phyloP scores from a whole-genome alignment of 2,329 filamentous ascomycete species.

The Fusarium sp. region DNA sequence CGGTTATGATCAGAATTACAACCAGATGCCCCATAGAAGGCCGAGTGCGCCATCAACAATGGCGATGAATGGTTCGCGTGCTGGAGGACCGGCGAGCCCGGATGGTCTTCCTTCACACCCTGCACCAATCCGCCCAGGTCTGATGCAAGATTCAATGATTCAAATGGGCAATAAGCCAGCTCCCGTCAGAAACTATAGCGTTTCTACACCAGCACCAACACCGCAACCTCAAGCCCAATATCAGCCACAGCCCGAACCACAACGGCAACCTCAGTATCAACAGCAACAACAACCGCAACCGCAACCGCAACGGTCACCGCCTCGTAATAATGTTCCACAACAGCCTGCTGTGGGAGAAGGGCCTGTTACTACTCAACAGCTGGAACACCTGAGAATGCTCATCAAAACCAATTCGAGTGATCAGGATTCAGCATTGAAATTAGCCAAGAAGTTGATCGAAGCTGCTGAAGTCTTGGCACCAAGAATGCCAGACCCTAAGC shows the following conservation, averaged over 20 bases:
- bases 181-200: constrained; percentile 68
- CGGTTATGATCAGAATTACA: constrained; percentile 45
- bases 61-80: constrained; percentile 27
- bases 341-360: constrained; percentile 50
- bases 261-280: constrained; percentile 49
- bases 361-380: constrained; percentile 80
- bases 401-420: constrained; percentile 81
- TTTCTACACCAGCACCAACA: constrained; percentile 56
- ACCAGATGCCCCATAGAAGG: constrained; percentile 47
- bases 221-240: constrained; percentile 13
- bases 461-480: constrained; percentile 81
- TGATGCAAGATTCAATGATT: constrained; percentile 70
- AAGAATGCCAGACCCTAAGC: constrained; percentile 74
- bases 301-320: constrained; percentile 52
- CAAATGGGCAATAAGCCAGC: constrained; percentile 68
- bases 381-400: constrained; percentile 78
- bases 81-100: constrained; percentile 48
- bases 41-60: constrained; percentile 50
- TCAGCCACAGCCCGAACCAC: constrained; percentile 33
- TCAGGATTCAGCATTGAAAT: constrained; percentile 74
- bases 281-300: constrained; percentile 14
- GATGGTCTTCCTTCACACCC: constrained; percentile 71
- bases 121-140: constrained; percentile 71
- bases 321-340: constrained; percentile 39
- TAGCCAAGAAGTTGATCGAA: constrained; percentile 88